Percentiles rank a stretch among this genome's conserved stretches.
These are phyloP conservation scores for Colletotrichum somersetense DNA, from an alignment of 2,329 filamentous ascomycete species.

Conservation along the genomic window DNA sequence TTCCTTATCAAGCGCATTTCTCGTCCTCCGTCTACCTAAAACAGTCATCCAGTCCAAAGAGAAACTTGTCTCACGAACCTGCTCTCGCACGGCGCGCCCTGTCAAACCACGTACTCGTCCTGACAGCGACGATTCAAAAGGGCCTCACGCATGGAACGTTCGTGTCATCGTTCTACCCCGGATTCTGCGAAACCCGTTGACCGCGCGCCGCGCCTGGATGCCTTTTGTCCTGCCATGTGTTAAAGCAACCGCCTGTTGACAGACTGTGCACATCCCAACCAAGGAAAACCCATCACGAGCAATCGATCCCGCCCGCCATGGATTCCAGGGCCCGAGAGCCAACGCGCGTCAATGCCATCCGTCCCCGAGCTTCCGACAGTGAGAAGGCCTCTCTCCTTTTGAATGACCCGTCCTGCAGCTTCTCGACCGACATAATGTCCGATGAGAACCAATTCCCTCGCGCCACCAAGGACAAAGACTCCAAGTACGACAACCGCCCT, in stretches of 20 bases:
- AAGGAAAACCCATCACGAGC: not conserved
- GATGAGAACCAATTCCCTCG: slow-evolving; percentile 25
- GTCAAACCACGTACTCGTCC: slow-evolving; percentile 20
- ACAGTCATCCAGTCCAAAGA: slow-evolving; percentile 13
- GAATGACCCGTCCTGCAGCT: slow-evolving; percentile 40
- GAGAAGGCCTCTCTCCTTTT: slow-evolving; percentile 31
- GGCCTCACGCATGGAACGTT: slow-evolving; percentile 20
- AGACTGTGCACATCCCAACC: slow-evolving; percentile 29
- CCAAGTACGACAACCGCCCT: not conserved
- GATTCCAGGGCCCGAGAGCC: slow-evolving; percentile 33
- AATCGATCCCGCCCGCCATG: slow-evolving; percentile 34
- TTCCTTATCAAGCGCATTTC: not conserved
- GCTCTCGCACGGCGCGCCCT: slow-evolving; percentile 6
- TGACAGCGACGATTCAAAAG: slow-evolving; percentile 7
- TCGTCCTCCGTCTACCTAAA: not conserved
- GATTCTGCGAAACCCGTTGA: slow-evolving; percentile 30
- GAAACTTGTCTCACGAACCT: slow-evolving; percentile 24
- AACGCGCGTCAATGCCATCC: slow-evolving; percentile 37
- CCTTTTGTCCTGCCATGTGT: slow-evolving; percentile 24
- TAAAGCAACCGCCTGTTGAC: slow-evolving; percentile 24
- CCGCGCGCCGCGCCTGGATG: slow-evolving; percentile 16
- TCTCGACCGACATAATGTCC: slow-evolving; percentile 38
- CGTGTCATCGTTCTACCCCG: slow-evolving; percentile 30
- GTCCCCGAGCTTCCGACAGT: slow-evolving; percentile 34
- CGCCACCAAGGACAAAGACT: not conserved